phyloP scores from a whole-genome alignment of 2,329 filamentous ascomycete genomes.

The Paecilomyces formosus region DNA sequence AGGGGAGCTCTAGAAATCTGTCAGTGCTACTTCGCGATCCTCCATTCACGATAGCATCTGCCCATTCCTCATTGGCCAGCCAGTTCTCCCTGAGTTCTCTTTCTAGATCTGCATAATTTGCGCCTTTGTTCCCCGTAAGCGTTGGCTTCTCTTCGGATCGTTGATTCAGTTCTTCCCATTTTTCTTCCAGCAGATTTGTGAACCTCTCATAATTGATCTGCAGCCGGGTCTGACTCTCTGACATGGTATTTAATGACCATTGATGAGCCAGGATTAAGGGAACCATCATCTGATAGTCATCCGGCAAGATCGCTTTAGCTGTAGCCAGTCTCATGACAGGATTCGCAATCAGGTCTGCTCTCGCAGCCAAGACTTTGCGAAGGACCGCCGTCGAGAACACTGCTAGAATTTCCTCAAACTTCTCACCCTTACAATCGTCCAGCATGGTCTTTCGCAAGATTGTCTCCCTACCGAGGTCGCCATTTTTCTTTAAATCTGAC shows the following conservation, averaged over 20 bases:
- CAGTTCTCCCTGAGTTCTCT: slow-evolving; percentile 62
- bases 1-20: slow-evolving; percentile 57
- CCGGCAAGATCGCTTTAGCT: slow-evolving; percentile 32
- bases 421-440: slow-evolving; percentile 89
- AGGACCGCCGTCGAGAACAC: slow-evolving; percentile 78
- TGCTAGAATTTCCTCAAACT: slow-evolving; percentile 77
- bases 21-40: slow-evolving; percentile 52
- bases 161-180: slow-evolving; percentile 48
- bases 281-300: slow-evolving; percentile 41
- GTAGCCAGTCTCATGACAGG: slow-evolving; percentile 50
- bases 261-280: slow-evolving; percentile 68
- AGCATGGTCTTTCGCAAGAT: slow-evolving; percentile 90
- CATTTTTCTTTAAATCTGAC: slow-evolving; percentile 81
- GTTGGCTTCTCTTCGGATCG: slow-evolving; percentile 19
- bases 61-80: slow-evolving; percentile 69
- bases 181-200: slow-evolving; percentile 54
- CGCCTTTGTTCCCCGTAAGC: slow-evolving; percentile 11
- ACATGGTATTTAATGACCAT: slow-evolving; percentile 52
- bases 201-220: slow-evolving; percentile 57
- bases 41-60: slow-evolving; percentile 62
- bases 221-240: slow-evolving; percentile 55
- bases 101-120: slow-evolving; percentile 24
- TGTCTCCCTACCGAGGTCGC: slow-evolving; percentile 68
- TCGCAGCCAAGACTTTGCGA: slow-evolving; percentile 54
- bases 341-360: slow-evolving; percentile 37